Conservation (phyloP, 2,329 filamentous ascomycete genomes). For the Endoconidiophora laricicola region DNA sequence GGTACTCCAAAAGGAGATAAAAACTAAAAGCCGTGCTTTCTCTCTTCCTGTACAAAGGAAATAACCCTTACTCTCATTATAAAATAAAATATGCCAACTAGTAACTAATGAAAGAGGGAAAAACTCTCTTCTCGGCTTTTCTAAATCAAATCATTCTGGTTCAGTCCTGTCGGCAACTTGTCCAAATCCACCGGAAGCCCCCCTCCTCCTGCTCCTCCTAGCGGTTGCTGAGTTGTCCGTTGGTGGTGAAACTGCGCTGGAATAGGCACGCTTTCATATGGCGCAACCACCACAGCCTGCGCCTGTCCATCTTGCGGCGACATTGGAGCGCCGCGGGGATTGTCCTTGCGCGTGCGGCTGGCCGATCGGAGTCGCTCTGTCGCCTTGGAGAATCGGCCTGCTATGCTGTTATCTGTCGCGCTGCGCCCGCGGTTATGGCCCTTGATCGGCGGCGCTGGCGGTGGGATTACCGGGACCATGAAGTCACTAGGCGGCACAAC, state of each 20-base stretch:
- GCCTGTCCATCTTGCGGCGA: conserved; percentile 23
- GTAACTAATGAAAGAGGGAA: not conserved
- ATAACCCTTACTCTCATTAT: not conserved
- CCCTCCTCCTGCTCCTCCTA: not conserved
- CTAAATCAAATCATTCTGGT: conserved; percentile 40
- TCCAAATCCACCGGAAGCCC: conserved; percentile 16
- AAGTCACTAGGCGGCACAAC: conserved; percentile 25
- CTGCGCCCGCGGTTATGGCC: conserved; percentile 42
- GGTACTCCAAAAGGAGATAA: conserved; percentile 1
- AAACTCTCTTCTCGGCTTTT: not conserved
- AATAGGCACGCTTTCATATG: conserved; percentile 26
- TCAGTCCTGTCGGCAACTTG: conserved; percentile 33
- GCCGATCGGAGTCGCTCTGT: conserved; percentile 44
- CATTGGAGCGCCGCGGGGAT: conserved; percentile 16
- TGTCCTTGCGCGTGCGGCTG: conserved; percentile 36
- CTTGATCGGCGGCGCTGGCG: conserved; percentile 27
- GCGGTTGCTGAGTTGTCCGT: not conserved
- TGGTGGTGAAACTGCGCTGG: conserved; percentile 5
- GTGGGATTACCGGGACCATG: conserved; percentile 28
- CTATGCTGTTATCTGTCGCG: conserved; percentile 31
- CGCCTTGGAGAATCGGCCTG: conserved; percentile 37
- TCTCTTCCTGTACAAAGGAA: not conserved
- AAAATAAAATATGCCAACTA: conserved; percentile 2
- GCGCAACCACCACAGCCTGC: conserved; percentile 15
- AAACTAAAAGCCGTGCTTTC: not conserved